Evolutionary conservation across 306 rosid species (phyloP).

Genomic region (Sophora flavescens): DNA sequence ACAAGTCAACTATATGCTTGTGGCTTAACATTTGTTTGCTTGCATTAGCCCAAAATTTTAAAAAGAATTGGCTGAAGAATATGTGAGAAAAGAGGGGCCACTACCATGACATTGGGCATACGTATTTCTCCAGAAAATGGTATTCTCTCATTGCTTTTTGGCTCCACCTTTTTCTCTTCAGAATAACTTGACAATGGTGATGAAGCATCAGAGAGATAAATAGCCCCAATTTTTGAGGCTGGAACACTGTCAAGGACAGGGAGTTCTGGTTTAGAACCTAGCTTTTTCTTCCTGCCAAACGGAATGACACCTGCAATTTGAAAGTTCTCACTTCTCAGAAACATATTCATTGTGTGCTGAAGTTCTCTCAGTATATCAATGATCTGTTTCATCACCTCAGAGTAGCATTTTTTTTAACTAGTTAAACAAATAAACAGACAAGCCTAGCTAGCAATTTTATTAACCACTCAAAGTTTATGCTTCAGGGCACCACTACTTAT

Average conservation of each 20-base stretch:
- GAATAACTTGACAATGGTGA: conserved; percentile 55
- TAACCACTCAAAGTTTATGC: conserved; percentile 18
- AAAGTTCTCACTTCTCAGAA: conserved; percentile 40
- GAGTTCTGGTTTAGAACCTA: conserved; percentile 68
- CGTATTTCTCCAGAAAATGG: conserved; percentile 55
- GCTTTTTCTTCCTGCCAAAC: conserved; percentile 60
- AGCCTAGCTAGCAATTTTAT: not conserved
- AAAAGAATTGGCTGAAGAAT: not conserved
- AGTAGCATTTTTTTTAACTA: not conserved
- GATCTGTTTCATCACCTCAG: conserved; percentile 8
- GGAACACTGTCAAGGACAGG: conserved; percentile 66
- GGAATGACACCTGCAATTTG: conserved; percentile 63
- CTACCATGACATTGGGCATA: conserved; percentile 52
- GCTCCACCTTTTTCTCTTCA: conserved; percentile 55
- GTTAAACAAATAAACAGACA: conserved; percentile 33
- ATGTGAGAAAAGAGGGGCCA: conserved; percentile 33
- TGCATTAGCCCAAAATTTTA: not conserved
- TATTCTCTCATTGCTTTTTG: conserved; percentile 49
- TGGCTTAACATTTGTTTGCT: not conserved
- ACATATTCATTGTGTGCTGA: conserved; percentile 12
- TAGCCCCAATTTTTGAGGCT: conserved; percentile 56
- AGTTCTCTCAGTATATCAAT: not conserved
- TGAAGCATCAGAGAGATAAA: conserved; percentile 62
- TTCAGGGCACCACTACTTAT: not conserved
- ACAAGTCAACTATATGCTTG: conserved; percentile 23